Base-by-base conservation (phyloP, 805 yeast species). In the Sugiyamaella valdiviana region DNA sequence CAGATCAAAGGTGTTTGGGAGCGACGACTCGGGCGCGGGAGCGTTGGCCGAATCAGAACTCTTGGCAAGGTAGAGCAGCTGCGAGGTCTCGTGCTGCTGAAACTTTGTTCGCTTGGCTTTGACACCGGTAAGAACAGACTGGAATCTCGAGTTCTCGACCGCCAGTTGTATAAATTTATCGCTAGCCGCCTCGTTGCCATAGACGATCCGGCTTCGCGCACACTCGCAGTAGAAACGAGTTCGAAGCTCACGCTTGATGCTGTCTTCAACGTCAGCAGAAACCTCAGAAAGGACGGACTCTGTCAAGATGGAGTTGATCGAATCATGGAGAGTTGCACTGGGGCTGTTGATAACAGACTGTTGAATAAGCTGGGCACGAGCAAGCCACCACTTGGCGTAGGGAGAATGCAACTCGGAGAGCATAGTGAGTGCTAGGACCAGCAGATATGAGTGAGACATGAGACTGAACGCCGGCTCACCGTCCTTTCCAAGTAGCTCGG, bases 31-130 rank as follows among this genome's bases (percentile, higher is more conserved):
- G 7, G 26, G 24, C 17, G 44, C 39, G 4, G 41, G 43, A 39
- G 42, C 32, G 35, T 44, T 26, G 46, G 47, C 40, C 26, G 19
- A 46, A 26, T 45, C 51, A 3, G 20, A 36, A 6, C 41, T 39
- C 14, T 66, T 56, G 1, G 98, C 98, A 17, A 91, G 66, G 21
- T 88, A 77, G 14, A 90, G 76, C 51, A 91, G 74, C 36, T 87
- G 79, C 0, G 96, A 77, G 21, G 83, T 77, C n/a, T 82, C 78
- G 29, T 71, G 74, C 42, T 74, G 74, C 67, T 91, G 98, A 63
- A 71, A 86, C 63, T 85, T 85, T 3, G 98, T 91, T 61, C 93
- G 74, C 62, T 81, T 83, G 7, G 96, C 96, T 57, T 81, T 81
- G 48, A 93, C 85, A 56, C 98, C 98, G 1, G 97, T 85, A 41